Evolutionary conservation across 345 rosid genomes (phyloP), one percentile per base, ranked within the genome.

Genomic region (Arabidopsis arenosa): DNA sequence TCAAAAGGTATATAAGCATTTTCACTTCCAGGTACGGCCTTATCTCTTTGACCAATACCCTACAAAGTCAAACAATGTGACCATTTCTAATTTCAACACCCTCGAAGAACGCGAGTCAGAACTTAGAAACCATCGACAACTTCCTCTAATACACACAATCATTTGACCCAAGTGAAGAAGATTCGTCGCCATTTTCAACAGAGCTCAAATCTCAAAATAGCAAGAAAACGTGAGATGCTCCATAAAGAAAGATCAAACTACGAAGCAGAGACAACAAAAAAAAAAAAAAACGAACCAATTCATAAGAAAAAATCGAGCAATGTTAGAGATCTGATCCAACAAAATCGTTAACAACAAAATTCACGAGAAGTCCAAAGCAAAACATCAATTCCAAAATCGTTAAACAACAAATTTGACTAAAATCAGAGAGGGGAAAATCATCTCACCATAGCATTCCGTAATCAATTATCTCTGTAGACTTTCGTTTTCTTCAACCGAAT

Each of bases 401-500:
- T 28, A 26, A n/a, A 9, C 10, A 58, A 52, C 14, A n/a, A 15
- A 84, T 57, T 3, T n/a, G 41, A 9, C 15, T 8, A 41, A 9
- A 61, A 33, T 15, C 4, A 12, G 4, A 17, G 8, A 53, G 48
- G 62, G 70, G 47, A 37, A 62, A 59, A 77, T 61, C 54, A 52
- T 66, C 87, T 47, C 77, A 96, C 99, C 99, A 96, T 96, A 80
- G 87, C 97, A 96, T 96, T 78, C 84, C 92, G 87, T 68, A 80
- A 80, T 65, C 83, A 76, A 28, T 28, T 28, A 60, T 72, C 83
- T 14, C 87, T 63, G 75, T 64, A 52, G 14, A 80, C 77, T 97
- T 85, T 92, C 97, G 99, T 86, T 66, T 77, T 83, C 21, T 45
- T 62, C 66, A 75, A 70, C 75, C 66, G 41, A 75, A 65, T 65